Evolutionary conservation across 2,329 filamentous ascomycete species (phyloP).

Genomic region (Dothiorella sarmentorum): DNA sequence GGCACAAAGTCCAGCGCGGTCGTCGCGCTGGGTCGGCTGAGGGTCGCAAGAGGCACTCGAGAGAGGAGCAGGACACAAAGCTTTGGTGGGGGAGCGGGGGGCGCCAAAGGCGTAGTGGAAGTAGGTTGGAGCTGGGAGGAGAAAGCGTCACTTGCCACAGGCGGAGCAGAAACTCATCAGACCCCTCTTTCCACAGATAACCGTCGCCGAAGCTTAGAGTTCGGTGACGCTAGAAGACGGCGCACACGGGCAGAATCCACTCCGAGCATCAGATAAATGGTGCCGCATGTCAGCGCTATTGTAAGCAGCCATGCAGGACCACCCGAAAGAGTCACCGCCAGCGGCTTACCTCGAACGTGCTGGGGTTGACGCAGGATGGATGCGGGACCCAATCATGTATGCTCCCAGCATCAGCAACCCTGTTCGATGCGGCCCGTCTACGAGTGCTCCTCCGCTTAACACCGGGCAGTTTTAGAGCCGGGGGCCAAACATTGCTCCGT

Average conservation of each 20-base stretch:
- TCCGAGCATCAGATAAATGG: constrained; percentile 9
- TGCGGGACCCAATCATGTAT: background rate
- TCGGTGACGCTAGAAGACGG: constrained; percentile 5
- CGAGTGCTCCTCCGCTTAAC: too few species aligned
- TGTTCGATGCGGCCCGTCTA: background rate
- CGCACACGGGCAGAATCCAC: background rate
- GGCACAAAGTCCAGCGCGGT: background rate
- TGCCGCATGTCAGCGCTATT: constrained; percentile 4
- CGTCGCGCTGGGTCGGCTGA: background rate
- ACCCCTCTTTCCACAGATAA: constrained; percentile 11
- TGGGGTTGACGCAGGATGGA: constrained; percentile 1
- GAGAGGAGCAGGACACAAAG: background rate
- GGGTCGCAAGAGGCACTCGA: background rate
- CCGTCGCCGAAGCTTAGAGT: background rate
- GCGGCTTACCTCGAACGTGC: background rate
- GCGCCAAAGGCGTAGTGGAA: background rate
- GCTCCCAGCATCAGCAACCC: background rate
- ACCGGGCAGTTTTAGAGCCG: background rate
- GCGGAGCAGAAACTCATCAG: background rate
- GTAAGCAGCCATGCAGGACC: constrained; percentile 13
- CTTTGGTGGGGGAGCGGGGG: too few species aligned
- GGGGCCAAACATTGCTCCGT: background rate
- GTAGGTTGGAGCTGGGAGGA: background rate
- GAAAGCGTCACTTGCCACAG: background rate
- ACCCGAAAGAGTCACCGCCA: constrained; percentile 12